Base-by-base conservation (phyloP, 306 rosid genomes). In the Quillaja saponaria region DNA sequence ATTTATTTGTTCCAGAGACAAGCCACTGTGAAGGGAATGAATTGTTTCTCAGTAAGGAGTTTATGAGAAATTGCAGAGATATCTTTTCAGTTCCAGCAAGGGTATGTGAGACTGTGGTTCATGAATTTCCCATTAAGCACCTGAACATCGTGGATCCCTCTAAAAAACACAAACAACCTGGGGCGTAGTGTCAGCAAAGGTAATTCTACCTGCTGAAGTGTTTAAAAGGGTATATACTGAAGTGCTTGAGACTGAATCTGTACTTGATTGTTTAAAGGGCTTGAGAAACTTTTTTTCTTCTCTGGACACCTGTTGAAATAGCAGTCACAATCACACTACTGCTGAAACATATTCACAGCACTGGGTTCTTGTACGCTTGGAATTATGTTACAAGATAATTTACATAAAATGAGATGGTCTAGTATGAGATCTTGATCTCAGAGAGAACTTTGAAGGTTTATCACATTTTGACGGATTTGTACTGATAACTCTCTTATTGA, bases 141-240 rank as follows among this genome's bases (percentile, higher is more conserved):
- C n/a, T 84, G 70, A 87, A 87, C 74, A 72, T 87, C 18, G 31
- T 84, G 74, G 91, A 87, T 82, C 91, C 91, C 95, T 59, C 81
- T 87, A 34, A 80, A 72, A 69, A 60, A 69, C 49, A 63, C 80
- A 53, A 87, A 84, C 80, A 87, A 87, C 67, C 75, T 87, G 2
- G 95, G 95, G 3, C 89, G 84, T 9, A 80, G 91, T 19, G 84
- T 87, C 69, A 67, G 58, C 63, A 55, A 34, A 73, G 89, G 95
- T 87, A 74, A 60, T 42, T 54, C 64, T 60, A 28, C 64, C 13
- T 20, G 38, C 78, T 66, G 35, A 34, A 48, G 12, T 34, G 28
- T 20, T 63, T 53, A 8, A 52, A 47, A 56, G 42, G 20, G 54
- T 66, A 25, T 19, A 21, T 63, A 21, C 54, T 45, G 8, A 34